Percentiles rank a stretch among this genome's conserved stretches.
These are phyloP conservation scores for Cordyceps militaris DNA, from an alignment of 2,329 filamentous ascomycete species.

Conservation along the genomic window DNA sequence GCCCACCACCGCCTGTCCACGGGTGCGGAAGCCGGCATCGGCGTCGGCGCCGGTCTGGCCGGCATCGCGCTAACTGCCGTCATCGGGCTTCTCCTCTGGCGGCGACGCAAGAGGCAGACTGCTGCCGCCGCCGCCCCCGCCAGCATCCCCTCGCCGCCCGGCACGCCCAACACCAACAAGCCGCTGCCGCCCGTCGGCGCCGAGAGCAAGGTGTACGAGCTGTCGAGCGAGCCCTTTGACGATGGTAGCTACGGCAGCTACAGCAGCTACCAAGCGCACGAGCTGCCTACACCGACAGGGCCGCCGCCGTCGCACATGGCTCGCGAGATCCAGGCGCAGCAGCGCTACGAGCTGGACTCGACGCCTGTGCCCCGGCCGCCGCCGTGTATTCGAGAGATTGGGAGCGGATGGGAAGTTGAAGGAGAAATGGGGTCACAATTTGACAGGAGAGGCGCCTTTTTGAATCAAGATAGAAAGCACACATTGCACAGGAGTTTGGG, in stretches of 20 bases:
- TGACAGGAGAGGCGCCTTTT: not conserved
- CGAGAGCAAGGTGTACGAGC: not conserved
- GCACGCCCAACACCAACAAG: not conserved
- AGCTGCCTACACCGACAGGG: conserved; percentile 8
- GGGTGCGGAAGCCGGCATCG: conserved; percentile 25
- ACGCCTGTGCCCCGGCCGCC: not conserved
- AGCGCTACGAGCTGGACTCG: conserved; percentile 15
- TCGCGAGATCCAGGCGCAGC: not conserved
- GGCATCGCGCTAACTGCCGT: conserved; percentile 20
- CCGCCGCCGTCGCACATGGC: conserved; percentile 2
- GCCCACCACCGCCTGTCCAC: conserved; percentile 19
- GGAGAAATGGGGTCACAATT: no score
- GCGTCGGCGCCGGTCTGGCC: conserved; percentile 22
- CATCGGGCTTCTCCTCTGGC: conserved; percentile 23
- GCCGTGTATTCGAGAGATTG: no score
- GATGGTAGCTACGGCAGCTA: not conserved
- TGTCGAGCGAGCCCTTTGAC: not conserved
- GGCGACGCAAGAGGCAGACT: conserved; percentile 13
- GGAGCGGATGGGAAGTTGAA: no score
- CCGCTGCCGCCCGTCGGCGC: not conserved
- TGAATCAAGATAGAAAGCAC: not conserved
- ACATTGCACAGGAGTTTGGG: not conserved
- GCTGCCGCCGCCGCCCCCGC: not conserved
- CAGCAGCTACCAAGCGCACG: not conserved
- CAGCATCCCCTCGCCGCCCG: not conserved